These are phyloP conservation scores for Stachybotrys elegans DNA, from an alignment of 2,329 filamentous ascomycete species.

Conservation along the genomic window DNA sequence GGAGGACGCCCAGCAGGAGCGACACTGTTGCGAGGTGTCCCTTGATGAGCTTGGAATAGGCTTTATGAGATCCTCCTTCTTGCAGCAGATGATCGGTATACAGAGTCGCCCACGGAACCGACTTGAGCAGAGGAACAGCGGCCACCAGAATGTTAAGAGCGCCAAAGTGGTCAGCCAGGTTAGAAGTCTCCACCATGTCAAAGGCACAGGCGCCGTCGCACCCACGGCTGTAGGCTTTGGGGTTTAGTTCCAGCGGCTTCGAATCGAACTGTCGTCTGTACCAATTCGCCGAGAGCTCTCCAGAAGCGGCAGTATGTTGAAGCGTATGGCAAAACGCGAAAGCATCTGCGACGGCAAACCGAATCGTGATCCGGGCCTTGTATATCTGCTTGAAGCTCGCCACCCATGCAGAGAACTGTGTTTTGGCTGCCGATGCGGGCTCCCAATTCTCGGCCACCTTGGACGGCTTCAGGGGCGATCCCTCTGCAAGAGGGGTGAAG, in stretches of 20 bases:
- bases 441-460: conserved; percentile 11
- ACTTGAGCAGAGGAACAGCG: conserved; percentile 40
- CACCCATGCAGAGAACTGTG: conserved; percentile 43
- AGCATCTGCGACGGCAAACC: conserved; percentile 43
- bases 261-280: conserved; percentile 37
- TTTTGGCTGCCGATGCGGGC: conserved; percentile 28
- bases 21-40: conserved; percentile 42
- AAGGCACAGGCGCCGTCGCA: conserved; percentile 37
- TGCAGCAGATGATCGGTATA: conserved; percentile 41
- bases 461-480: conserved; percentile 31
- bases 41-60: conserved; percentile 37
- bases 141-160: conserved; percentile 34
- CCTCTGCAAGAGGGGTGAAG: conserved; percentile 29
- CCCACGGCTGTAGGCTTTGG: conserved; percentile 29
- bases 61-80: conserved; percentile 14
- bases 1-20: conserved; percentile 44
- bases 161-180: conserved; percentile 34
- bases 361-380: conserved; percentile 29
- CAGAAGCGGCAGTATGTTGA: conserved; percentile 29
- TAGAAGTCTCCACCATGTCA: conserved; percentile 51
- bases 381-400: conserved; percentile 29
- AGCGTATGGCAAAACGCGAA: conserved; percentile 48
- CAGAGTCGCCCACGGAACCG: conserved; percentile 37
- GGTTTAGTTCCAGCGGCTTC: conserved; percentile 35
- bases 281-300: conserved; percentile 28